These are phyloP conservation scores for Trichoderma semiorbis DNA, from an alignment of 2,329 filamentous ascomycete species.

Conservation along the genomic window DNA sequence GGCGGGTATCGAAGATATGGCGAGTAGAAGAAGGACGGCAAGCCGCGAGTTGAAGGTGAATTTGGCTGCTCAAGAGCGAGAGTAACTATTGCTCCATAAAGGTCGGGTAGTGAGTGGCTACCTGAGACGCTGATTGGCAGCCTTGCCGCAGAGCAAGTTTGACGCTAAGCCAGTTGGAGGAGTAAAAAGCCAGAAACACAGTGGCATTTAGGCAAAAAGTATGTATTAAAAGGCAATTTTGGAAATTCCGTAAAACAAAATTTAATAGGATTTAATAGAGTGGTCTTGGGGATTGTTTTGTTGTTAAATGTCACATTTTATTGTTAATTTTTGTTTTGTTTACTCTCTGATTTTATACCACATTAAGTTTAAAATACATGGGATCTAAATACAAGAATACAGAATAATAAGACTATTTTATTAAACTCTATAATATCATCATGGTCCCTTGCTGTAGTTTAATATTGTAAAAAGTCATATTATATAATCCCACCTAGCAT, in stretches of 20 bases:
- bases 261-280: neutral
- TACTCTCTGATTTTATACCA: neutral
- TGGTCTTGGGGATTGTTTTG: neutral
- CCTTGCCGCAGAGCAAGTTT: neutral
- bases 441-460: neutral
- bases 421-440: neutral
- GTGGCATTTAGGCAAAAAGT: neutral
- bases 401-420: neutral
- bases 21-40: conserved; percentile 6
- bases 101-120: neutral
- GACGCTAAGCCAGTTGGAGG: neutral
- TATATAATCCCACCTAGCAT: neutral
- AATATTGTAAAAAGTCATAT: neutral
- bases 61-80: conserved; percentile 16
- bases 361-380: neutral
- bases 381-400: neutral
- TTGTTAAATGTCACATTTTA: neutral
- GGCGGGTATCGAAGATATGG: conserved; percentile 15
- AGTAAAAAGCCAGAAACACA: neutral
- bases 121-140: conserved; percentile 3
- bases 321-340: neutral
- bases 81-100: conserved; percentile 8
- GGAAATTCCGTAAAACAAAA: neutral
- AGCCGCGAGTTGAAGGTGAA: conserved; percentile 14
- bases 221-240: neutral